Base-by-base conservation (phyloP, 1,284 basidiomycete species). In the Leccinum brunneo-olivaceum region DNA sequence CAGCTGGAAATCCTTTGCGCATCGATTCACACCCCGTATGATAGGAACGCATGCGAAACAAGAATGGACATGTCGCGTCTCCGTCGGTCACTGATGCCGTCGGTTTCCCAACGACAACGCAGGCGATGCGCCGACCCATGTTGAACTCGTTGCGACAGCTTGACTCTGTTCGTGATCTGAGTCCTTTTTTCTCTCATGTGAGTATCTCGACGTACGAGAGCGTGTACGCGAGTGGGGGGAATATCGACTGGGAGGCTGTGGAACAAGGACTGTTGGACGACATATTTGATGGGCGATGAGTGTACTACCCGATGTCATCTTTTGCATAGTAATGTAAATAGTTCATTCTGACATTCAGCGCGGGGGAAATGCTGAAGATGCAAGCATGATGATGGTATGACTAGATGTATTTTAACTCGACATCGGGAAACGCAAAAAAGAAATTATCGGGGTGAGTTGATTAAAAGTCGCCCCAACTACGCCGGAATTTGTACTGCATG, bases 161-260 rank as follows among this genome's bases (percentile, higher is more conserved):
- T 44, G 78, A 84, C 48, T 89, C 85, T 47, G 78, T 96, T 34
- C 75, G 79, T 16, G 88, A 95, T 52, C 69, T 97, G 19, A 74
- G 82, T 20, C 76, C 84, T 0, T 97, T 97, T 72, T 94, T 96
- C 64, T 83, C 89, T 1, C 77, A 83, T 48, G 82, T 91, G 38
- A 94, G 91, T 63, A 82, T 94, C 39, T 74, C 84, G 6, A 85
- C 86, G 11, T 97, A 93, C 58, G 92, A 96, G 66, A 86, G 84
- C 47, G 77, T 94, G 34, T 96, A 95, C 64, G 77, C 78, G 3
- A 84, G 83, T 49, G 75, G 73, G 18, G 84, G 85, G 1, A 79
- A 74, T 43, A 71, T 96, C 14, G 92, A 97, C 60, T 94, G 88
- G 90, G 82, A 82, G 20, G 79, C 79, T 7, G 82, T 97, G 16